Base-by-base conservation (phyloP, 1,139 yeast species). In the Geotrichum australiense region DNA sequence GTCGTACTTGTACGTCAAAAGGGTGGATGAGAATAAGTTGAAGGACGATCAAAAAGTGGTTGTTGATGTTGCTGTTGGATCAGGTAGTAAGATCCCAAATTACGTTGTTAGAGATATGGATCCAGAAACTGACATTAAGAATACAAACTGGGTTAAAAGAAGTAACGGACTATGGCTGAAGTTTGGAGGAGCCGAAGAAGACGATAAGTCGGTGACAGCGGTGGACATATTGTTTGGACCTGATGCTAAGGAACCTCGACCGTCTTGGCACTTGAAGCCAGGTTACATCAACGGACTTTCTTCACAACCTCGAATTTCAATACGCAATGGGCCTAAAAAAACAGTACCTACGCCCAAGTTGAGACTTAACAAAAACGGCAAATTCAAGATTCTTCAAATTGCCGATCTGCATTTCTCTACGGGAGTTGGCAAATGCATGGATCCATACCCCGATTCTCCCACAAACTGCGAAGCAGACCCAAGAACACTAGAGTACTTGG, bases 361-460 rank as follows among this genome's bases (percentile, higher is more conserved):
- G 59, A 68, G 59, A 14, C 57, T 67, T 18, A 52, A 56, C 19
- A 37, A 55, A 3, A 59, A 71, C 23, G 77, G 58, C 22, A 74
- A 69, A 49, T 83, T 81, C 61, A 86, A 83, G 58, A 78, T 89
- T 33, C 62, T 85, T 11, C 96, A 89, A 58, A 73, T 87, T 2
- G 93, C 96, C 0, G 97, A 89, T 58, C 64, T 87, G 46, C 96
- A 89, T 59, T 77, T 82, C 54, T 73, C 86, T 6, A 82, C 91
- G 0, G 91, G 89, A 1, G 68, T 63, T 39, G 96, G 96, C 2
- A 59, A 61, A 37, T 87, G 96, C 54, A 65, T 78, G 41, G 91
- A 86, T 57, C 80, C 86, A 3, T 73, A 61, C 18, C 87, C 87
- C 2, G 39, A 40, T 10, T n/a, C 29, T 4, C 55, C 54, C 3